A percentile compares a stretch with the other conserved stretches of the same genome.
Conservation (phyloP, 345 rosid genomes). For the Pugionium dolabratum region DNA sequence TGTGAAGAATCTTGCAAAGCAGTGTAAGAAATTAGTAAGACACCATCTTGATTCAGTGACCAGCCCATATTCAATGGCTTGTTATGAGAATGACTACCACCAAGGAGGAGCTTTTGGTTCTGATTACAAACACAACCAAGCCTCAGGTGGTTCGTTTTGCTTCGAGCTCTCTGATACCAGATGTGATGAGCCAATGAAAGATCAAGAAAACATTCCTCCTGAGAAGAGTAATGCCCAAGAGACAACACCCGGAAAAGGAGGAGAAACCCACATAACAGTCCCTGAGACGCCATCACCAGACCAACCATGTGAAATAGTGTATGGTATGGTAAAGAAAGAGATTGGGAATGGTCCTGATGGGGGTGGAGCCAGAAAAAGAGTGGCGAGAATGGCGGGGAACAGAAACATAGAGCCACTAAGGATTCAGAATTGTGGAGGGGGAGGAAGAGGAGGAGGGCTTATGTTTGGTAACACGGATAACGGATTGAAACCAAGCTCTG, state of each 20-base stretch:
- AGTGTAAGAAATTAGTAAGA: slow-evolving; percentile 83
- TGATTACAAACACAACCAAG: slow-evolving; percentile 50
- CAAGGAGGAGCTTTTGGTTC: slow-evolving; percentile 62
- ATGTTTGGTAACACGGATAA: slow-evolving; percentile 60
- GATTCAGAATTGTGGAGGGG: slow-evolving; percentile 48
- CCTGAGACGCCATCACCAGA: slow-evolving; percentile 99
- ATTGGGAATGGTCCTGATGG: slow-evolving; percentile 62
- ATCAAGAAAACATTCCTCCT: slow-evolving; percentile 84
- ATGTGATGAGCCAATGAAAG: slow-evolving; percentile 54
- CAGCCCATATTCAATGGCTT: slow-evolving; percentile 89
- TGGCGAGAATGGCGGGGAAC: slow-evolving; percentile 63
- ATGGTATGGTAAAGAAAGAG: slow-evolving; percentile 67
- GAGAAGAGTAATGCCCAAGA: slow-evolving; percentile 57
- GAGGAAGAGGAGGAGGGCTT: slow-evolving; percentile 44
- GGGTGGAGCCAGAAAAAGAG: slow-evolving; percentile 72
- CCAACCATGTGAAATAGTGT: slow-evolving; percentile 65
- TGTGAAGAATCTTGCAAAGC: slow-evolving; percentile 73
- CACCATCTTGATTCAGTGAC: slow-evolving; percentile 98
- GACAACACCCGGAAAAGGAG: slow-evolving; percentile 80
- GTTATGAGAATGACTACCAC: slow-evolving; percentile 70
- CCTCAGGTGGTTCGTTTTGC: slow-evolving; percentile 58
- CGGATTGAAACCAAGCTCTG: slow-evolving; percentile 61
- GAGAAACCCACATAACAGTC: slow-evolving; percentile 74
- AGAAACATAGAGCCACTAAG: slow-evolving; percentile 57
- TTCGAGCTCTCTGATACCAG: slow-evolving; percentile 69